phyloP scores from a whole-genome alignment of 257 asterid species.

The Handroanthus guayacan region DNA sequence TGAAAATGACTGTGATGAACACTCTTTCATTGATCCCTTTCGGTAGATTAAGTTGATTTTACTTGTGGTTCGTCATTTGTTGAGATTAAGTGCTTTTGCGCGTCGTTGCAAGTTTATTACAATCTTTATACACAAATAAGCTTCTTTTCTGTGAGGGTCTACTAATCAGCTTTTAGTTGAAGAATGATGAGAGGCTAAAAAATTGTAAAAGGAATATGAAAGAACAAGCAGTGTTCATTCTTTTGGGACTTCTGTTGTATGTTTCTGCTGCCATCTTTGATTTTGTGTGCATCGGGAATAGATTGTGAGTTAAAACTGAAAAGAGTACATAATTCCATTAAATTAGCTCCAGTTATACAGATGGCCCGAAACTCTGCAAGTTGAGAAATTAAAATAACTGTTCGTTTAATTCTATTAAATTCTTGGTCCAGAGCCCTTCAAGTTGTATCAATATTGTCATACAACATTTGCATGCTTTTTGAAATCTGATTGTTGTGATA shows the following conservation, averaged over 20 bases:
- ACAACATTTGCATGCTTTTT: too few species aligned
- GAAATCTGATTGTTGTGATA: too few species aligned
- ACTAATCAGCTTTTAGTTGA: not conserved
- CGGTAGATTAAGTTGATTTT: not conserved
- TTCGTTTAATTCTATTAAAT: conserved; percentile 6
- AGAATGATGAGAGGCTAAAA: not conserved
- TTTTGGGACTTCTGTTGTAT: not conserved
- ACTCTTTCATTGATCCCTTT: not conserved
- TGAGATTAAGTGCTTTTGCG: not conserved
- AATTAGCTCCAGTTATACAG: not conserved
- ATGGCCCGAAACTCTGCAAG: not conserved
- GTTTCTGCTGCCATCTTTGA: not conserved
- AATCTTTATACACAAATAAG: not conserved
- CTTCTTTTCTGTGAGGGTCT: not conserved
- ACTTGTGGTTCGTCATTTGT: not conserved
- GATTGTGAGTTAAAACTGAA: not conserved
- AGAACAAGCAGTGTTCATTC: not conserved
- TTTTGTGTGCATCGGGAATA: not conserved
- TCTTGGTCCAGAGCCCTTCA: not conserved
- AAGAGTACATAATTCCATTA: conserved; percentile 3
- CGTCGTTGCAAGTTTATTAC: not conserved
- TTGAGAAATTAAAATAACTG: not conserved
- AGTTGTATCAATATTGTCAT: too few species aligned
- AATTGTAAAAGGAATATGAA: not conserved
- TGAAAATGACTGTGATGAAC: not conserved